phyloP scores from a whole-genome alignment of 2,329 filamentous ascomycete species.

The Aspergillus novofumigatus region DNA sequence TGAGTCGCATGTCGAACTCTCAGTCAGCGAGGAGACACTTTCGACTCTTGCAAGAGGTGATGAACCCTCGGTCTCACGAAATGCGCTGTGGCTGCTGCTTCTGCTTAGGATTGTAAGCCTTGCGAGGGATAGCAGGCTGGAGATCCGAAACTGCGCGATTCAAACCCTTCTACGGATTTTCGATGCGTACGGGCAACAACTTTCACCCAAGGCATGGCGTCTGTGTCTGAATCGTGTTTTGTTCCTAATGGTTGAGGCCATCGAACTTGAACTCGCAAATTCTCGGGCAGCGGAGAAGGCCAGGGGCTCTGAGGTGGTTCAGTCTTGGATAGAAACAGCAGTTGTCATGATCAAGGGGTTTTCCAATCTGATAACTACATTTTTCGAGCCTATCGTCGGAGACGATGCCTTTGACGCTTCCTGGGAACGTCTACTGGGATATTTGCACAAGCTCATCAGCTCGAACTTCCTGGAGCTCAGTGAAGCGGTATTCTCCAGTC shows the following conservation, averaged over 20 bases:
- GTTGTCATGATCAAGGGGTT: constrained; percentile 70
- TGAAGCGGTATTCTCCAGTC: constrained; percentile 65
- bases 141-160: constrained; percentile 61
- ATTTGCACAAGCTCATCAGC: constrained; percentile 62
- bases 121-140: constrained; percentile 36
- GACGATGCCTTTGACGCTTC: constrained; percentile 65
- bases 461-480: constrained; percentile 66
- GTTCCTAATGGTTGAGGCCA: constrained; percentile 69
- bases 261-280: constrained; percentile 50
- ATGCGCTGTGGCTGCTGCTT: constrained; percentile 34
- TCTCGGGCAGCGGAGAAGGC: constrained; percentile 9
- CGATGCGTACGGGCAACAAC: constrained; percentile 79
- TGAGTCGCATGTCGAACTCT: constrained; percentile 38
- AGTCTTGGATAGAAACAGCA: constrained; percentile 70
- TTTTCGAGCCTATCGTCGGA: constrained; percentile 66
- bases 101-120: constrained; percentile 37
- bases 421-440: constrained; percentile 69
- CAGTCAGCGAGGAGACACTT: constrained; percentile 54
- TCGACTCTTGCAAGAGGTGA: constrained; percentile 56
- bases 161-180: constrained; percentile 90
- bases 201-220: constrained; percentile 75
- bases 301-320: constrained; percentile 27
- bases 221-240: constrained; percentile 77
- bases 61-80: constrained; percentile 54
- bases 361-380: constrained; percentile 68